Evolutionary conservation across 2,329 filamentous ascomycete species (phyloP).

Genomic region (Mollisiaceae sp.): DNA sequence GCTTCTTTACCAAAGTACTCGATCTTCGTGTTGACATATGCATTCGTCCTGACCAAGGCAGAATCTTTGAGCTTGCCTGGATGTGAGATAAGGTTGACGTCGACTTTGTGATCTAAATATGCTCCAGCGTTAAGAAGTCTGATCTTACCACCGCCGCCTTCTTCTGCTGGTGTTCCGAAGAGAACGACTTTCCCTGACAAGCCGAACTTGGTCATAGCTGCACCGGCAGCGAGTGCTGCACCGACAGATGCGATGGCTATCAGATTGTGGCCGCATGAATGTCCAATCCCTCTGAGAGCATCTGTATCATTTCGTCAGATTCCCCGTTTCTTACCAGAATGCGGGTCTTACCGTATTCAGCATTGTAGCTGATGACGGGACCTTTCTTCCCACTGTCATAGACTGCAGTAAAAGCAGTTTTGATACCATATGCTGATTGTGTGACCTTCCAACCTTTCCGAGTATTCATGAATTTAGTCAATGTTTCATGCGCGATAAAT

Average conservation of each 20-base stretch:
- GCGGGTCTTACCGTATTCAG: constrained; percentile 48
- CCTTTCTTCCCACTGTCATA: constrained; percentile 50
- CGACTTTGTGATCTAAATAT: constrained; percentile 45
- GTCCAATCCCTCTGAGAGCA: constrained; percentile 48
- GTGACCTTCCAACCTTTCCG: constrained; percentile 56
- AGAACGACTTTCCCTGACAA: constrained; percentile 39
- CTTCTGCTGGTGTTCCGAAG: constrained; percentile 42
- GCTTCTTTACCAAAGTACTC: constrained; percentile 59
- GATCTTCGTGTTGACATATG: constrained; percentile 54
- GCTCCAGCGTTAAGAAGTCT: constrained; percentile 51
- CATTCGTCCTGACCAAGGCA: constrained; percentile 57
- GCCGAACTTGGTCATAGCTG: constrained; percentile 31
- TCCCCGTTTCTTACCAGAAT: background rate
- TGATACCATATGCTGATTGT: constrained; percentile 55
- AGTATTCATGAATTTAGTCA: constrained; percentile 53
- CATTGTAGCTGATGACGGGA: constrained; percentile 49
- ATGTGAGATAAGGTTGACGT: constrained; percentile 49
- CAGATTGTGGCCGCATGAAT: constrained; percentile 51
- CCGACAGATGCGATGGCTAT: constrained; percentile 47
- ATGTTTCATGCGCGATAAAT: constrained; percentile 53
- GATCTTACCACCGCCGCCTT: constrained; percentile 48
- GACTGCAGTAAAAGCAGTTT: constrained; percentile 56
- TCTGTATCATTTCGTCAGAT: constrained; percentile 41
- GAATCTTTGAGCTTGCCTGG: constrained; percentile 46
- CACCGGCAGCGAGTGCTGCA: constrained; percentile 44